These are phyloP conservation scores for Crucihimalaya himalaica DNA, from an alignment of 345 rosid species.

Conservation along the genomic window DNA sequence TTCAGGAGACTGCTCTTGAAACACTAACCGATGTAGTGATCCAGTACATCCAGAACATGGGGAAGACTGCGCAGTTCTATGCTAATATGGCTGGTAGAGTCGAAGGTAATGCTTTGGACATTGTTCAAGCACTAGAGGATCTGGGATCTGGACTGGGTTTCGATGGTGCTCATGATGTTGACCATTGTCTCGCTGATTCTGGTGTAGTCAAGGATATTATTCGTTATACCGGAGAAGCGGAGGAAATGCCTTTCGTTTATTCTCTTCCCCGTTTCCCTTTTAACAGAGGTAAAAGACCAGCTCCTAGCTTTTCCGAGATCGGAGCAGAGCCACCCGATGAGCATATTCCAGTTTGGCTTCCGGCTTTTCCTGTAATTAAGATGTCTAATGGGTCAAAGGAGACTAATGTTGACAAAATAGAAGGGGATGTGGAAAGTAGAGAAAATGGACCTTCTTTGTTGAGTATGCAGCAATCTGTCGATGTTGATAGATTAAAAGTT, in stretches of 20 bases:
- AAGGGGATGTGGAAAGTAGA: slow-evolving; percentile 38
- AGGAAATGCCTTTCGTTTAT: slow-evolving; percentile 62
- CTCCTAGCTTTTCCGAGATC: slow-evolving; percentile 51
- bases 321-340: slow-evolving; percentile 72
- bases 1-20: slow-evolving; percentile 81
- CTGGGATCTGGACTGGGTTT: slow-evolving; percentile 65
- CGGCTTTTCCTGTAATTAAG: slow-evolving; percentile 68
- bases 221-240: slow-evolving; percentile 61
- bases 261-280: slow-evolving; percentile 66
- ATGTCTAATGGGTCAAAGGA: slow-evolving; percentile 38
- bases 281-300: slow-evolving; percentile 51
- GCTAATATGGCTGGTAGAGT: slow-evolving; percentile 73
- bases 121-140: slow-evolving; percentile 76
- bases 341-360: slow-evolving; percentile 87
- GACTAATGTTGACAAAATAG: slow-evolving; percentile 36
- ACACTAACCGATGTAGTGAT: slow-evolving; percentile 59
- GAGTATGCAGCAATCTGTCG: slow-evolving; percentile 47
- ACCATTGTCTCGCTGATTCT: slow-evolving; percentile 65
- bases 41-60: slow-evolving; percentile 54
- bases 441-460: slow-evolving; percentile 43
- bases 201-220: slow-evolving; percentile 64
- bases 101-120: slow-evolving; percentile 64
- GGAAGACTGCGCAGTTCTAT: slow-evolving; percentile 58
- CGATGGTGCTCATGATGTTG: slow-evolving; percentile 58
- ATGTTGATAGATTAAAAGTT: slow-evolving; percentile 50